A percentile compares a stretch with the other conserved stretches of the same genome.
Evolutionary conservation across 352 stramenopile species (phyloP).

Genomic region (Globisporangium perplexum): DNA sequence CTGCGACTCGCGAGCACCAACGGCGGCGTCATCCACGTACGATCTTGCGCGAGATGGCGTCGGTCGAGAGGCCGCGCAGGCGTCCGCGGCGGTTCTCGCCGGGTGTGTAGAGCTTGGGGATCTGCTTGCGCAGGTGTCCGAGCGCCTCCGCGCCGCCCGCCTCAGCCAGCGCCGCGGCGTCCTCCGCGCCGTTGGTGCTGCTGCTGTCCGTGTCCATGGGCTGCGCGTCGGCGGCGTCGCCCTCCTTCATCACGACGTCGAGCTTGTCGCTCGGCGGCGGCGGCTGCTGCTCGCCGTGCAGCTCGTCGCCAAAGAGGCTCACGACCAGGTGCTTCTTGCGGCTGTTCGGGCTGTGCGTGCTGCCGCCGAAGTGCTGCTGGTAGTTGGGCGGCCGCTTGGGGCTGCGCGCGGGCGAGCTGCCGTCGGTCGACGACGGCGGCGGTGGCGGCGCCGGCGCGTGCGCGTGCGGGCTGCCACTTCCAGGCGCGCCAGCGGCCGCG

Average conservation of each 20-base stretch:
- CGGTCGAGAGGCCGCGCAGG: conserved; percentile 52
- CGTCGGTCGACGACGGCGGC: neutral
- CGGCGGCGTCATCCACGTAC: conserved; percentile 14
- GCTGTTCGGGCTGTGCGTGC: conserved; percentile 28
- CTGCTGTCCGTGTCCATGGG: conserved; percentile 24
- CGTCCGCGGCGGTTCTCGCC: conserved; percentile 55
- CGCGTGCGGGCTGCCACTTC: neutral
- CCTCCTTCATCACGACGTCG: conserved; percentile 36
- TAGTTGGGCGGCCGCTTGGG: conserved; percentile 81
- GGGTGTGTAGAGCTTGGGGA: conserved; percentile 69
- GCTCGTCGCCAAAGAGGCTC: conserved; percentile 73
- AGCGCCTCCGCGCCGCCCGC: neutral
- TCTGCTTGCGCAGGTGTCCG: conserved; percentile 21
- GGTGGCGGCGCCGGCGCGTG: neutral
- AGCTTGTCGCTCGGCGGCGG: neutral
- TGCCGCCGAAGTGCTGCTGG: conserved; percentile 51
- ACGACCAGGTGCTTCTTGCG: conserved; percentile 62
- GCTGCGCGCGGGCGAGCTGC: conserved; percentile 49
- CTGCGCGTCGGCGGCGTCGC: conserved; percentile 11
- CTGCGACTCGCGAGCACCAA: too few species aligned
- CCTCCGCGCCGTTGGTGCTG: conserved; percentile 4
- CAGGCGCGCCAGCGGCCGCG: neutral
- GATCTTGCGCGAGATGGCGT: conserved; percentile 54
- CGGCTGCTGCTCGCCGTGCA: conserved; percentile 28
- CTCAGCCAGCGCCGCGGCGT: neutral